phyloP scores from a whole-genome alignment of 176 grass and related monocot species.

The Lolium multiflorum region DNA sequence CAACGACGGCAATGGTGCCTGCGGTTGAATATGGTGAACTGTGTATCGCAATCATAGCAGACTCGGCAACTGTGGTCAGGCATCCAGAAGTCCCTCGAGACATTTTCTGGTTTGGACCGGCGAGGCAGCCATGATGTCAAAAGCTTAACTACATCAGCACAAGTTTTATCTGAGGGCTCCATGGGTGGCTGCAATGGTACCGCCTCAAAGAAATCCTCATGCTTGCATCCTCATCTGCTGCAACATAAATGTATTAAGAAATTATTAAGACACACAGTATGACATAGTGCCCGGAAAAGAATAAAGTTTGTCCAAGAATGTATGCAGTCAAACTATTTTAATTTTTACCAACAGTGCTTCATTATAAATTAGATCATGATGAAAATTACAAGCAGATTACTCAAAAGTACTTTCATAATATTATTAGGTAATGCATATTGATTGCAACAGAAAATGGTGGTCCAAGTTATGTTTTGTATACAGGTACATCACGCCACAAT shows the following conservation, averaged over 20 bases:
- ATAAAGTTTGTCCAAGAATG: background rate
- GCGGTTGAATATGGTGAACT: slow-evolving; percentile 90
- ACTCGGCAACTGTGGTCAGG: slow-evolving; percentile 86
- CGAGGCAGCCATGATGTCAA: slow-evolving; percentile 79
- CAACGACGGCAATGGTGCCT: slow-evolving; percentile 95
- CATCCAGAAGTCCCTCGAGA: slow-evolving; percentile 97
- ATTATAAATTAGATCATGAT: background rate
- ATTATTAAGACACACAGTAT: slow-evolving; percentile 13
- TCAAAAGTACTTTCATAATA: background rate
- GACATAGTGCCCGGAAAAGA: background rate
- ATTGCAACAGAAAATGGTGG: slow-evolving; percentile 5
- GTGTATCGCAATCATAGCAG: slow-evolving; percentile 83
- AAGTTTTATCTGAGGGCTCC: slow-evolving; percentile 60
- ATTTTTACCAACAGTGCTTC: background rate
- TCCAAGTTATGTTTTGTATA: slow-evolving; percentile 5
- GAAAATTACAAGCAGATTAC: background rate
- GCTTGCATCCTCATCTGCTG: slow-evolving; percentile 51
- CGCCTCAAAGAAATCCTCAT: slow-evolving; percentile 55
- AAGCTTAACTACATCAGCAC: slow-evolving; percentile 68
- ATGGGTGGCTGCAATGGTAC: slow-evolving; percentile 46
- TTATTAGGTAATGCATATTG: slow-evolving; percentile 4
- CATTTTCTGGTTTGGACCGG: slow-evolving; percentile 70
- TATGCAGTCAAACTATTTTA: slow-evolving; percentile 12
- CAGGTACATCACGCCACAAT: background rate
- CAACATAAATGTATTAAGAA: slow-evolving; percentile 31